These are phyloP conservation scores for Astrothelium subdiscretum DNA, from an alignment of 495 filamentous ascomycete genomes.

Conservation along the genomic window DNA sequence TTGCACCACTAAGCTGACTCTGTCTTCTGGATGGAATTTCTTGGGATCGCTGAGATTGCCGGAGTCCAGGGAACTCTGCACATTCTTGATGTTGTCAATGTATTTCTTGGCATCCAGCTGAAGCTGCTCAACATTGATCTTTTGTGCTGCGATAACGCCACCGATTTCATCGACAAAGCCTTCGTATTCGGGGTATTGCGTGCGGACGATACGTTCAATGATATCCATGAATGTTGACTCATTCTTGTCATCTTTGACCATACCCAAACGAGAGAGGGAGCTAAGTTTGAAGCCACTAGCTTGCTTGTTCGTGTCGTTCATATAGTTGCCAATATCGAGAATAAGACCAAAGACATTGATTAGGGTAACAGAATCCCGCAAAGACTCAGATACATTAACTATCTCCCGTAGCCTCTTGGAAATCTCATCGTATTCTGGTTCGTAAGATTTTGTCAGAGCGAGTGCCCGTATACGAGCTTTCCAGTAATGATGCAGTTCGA, in stretches of 20 bases:
- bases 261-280: constrained; percentile 83
- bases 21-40: constrained; percentile 96
- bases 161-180: constrained; percentile 73
- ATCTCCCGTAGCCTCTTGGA: constrained; percentile 70
- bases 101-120: constrained; percentile 83
- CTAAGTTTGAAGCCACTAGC: constrained; percentile 95
- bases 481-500: constrained; percentile 96
- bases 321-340: constrained; percentile 96
- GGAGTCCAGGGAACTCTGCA: constrained; percentile 80
- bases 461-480: constrained; percentile 92
- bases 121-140: constrained; percentile 89
- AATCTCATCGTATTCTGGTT: constrained; percentile 84
- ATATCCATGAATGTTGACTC: constrained; percentile 91
- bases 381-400: constrained; percentile 72
- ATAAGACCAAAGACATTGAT: constrained; percentile 96
- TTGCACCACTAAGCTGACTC: constrained; percentile 83
- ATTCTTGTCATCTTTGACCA: constrained; percentile 99
- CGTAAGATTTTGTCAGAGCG: constrained; percentile 70
- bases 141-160: constrained; percentile 72
- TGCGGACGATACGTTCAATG: constrained; percentile 93
- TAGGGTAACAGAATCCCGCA: constrained; percentile 79
- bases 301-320: constrained; percentile 99
- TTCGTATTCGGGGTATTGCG: constrained; percentile 94
- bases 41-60: constrained; percentile 93
- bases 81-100: constrained; percentile 86